Evolutionary conservation across 805 yeast genomes (phyloP).

Genomic region (Kazachstania bromeliacearum): DNA sequence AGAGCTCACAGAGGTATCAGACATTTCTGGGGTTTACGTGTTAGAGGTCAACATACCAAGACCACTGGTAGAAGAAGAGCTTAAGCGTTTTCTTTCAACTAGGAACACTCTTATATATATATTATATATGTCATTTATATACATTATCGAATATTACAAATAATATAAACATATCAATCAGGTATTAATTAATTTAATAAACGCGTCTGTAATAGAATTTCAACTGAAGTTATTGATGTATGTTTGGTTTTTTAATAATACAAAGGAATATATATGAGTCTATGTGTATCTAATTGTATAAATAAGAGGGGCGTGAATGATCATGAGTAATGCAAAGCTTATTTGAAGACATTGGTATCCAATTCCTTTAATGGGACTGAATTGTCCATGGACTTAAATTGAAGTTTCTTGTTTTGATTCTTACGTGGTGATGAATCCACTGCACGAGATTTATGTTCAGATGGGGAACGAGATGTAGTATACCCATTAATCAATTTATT

Average conservation of each 20-base stretch:
- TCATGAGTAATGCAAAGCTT: too few species aligned
- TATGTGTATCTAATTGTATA: too few species aligned
- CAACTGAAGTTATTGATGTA: too few species aligned
- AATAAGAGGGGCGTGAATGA: too few species aligned
- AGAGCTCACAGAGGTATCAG: slow-evolving; percentile 99
- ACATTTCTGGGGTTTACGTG: slow-evolving; percentile 99
- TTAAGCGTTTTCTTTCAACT: slow-evolving; percentile 14
- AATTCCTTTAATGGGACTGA: slow-evolving; percentile 16
- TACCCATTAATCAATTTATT: slow-evolving; percentile 25
- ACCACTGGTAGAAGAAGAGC: slow-evolving; percentile 93
- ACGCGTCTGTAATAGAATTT: too few species aligned
- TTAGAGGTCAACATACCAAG: slow-evolving; percentile 99
- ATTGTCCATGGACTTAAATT: slow-evolving; percentile 10
- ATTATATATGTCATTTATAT: background rate
- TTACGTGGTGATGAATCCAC: slow-evolving; percentile 4
- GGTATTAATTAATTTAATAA: too few species aligned
- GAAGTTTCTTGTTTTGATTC: slow-evolving; percentile 7
- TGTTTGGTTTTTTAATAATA: too few species aligned
- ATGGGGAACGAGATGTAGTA: slow-evolving; percentile 3
- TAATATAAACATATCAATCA: background rate
- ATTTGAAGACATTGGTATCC: slow-evolving; percentile 12
- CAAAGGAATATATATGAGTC: too few species aligned
- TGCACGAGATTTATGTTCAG: slow-evolving; percentile 4
- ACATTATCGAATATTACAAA: background rate
- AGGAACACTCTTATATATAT: background rate